These are phyloP conservation scores for Ceratobasidium sp. DNA, from an alignment of 1,284 basidiomycete species.

Conservation along the genomic window DNA sequence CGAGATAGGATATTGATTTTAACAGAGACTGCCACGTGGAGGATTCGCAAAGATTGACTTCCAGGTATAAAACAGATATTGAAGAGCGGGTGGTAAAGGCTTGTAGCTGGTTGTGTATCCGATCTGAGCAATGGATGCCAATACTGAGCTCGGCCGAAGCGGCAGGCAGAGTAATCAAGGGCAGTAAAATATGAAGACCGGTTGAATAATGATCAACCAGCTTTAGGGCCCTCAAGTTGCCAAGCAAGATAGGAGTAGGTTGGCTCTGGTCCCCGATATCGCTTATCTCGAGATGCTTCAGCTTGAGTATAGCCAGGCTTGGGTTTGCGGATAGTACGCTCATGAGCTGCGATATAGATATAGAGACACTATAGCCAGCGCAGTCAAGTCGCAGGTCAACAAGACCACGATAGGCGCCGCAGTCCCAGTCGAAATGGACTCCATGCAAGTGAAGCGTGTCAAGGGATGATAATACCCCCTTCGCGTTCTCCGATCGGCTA, in stretches of 20 bases:
- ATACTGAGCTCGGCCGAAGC: neutral
- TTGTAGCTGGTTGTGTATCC: neutral
- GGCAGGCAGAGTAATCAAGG: neutral
- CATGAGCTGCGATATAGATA: neutral
- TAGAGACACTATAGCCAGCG: neutral
- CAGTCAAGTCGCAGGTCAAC: slow-evolving; percentile 8
- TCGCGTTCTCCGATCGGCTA: neutral
- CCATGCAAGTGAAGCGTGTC: neutral
- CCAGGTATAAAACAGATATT: neutral
- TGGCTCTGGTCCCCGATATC: neutral
- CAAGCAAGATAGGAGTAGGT: neutral
- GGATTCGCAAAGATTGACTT: neutral
- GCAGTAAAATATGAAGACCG: neutral
- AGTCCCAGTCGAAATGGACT: neutral
- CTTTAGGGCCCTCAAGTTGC: neutral
- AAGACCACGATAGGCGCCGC: neutral
- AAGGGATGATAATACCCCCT: neutral
- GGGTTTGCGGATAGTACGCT: neutral
- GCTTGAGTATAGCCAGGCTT: neutral
- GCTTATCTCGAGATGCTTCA: neutral
- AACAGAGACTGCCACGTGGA: neutral
- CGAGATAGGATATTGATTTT: too few species aligned
- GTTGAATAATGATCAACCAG: neutral
- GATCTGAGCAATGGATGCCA: too few species aligned
- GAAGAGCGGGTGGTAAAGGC: neutral